Base-by-base conservation (phyloP, 495 filamentous ascomycete genomes). In the Friedmanniomyces simplex region DNA sequence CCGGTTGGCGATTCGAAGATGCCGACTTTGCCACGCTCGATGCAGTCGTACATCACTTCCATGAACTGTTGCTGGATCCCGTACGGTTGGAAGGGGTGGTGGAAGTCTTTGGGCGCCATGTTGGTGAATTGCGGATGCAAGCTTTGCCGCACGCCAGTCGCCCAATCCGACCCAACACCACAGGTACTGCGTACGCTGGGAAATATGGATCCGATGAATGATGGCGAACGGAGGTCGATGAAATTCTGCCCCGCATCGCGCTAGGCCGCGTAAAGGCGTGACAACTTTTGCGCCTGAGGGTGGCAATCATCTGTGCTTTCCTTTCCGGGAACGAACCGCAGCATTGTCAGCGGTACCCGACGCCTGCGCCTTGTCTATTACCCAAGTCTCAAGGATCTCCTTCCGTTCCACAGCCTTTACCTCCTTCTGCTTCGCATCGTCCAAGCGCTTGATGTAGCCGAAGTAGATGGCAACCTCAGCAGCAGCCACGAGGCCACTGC, bases 1-100 rank as follows among this genome's bases (percentile, higher is more conserved):
- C 83, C 93, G 57, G 93, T 97, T 45, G 93, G 93, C 54, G 88
- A 94, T 69, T 98, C 93, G 48, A 98, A 85, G 54, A 98, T 89
- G 18, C 88, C 93, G 32, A 96, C 77, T 61, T 82, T 83, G 25
- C 87, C 86, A 45, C 82, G 74, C 63, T 95, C 84, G 26, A 97
- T 79, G 48, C 88, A 87, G 26, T 80, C 71, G 63, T 97, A 98
- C 12, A 94, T 76, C 1, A 87, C 80, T 51, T 77, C 82, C 93
- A 98, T 98, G 66, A 98, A 93, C 59, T 88, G 73, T 26, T 84
- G 74, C 65, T 98, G 93, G 52, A 97, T 93, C 14, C 84, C 78
- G 74, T 98, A 98, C 0, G 94, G 93, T 32, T 82, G 79, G 69
- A 85, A 97, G 11, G 93, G 93, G 68, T 98, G 93, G 67, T 96